A percentile compares a stretch with the other conserved stretches of the same genome.
Evolutionary conservation across 345 rosid species (phyloP).

Genomic region (Turritis glabra): DNA sequence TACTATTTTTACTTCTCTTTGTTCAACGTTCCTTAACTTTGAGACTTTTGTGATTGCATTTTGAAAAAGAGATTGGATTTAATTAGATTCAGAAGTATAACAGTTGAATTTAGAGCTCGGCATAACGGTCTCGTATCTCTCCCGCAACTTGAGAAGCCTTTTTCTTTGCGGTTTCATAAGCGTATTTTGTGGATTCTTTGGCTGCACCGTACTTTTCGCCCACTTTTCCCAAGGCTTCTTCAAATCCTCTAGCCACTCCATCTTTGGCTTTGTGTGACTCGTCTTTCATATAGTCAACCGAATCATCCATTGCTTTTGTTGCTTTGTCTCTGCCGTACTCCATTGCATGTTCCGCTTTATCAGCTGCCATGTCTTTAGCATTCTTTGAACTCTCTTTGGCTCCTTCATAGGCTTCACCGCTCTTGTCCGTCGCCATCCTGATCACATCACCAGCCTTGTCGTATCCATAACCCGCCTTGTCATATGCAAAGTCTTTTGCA

Average conservation of each 20-base stretch:
- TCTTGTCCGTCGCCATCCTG: constrained; percentile 22
- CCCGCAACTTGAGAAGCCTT: constrained; percentile 48
- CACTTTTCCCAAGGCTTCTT: constrained; percentile 33
- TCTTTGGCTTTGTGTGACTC: constrained; percentile 22
- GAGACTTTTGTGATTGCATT: constrained; percentile 1
- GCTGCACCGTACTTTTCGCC: background rate
- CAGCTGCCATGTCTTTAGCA: constrained; percentile 34
- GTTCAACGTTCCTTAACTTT: background rate
- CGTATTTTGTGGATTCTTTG: constrained; percentile 30
- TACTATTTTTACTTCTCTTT: constrained; percentile 3
- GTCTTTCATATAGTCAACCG: constrained; percentile 34
- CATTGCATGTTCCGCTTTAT: constrained; percentile 25
- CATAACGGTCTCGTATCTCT: constrained; percentile 45
- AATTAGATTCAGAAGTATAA: background rate
- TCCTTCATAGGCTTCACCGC: constrained; percentile 30
- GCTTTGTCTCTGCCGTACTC: constrained; percentile 38
- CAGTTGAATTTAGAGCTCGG: constrained; percentile 14
- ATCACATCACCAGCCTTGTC: constrained; percentile 23
- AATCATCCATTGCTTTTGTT: constrained; percentile 28
- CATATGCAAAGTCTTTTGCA: constrained; percentile 8
- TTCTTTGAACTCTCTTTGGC: constrained; percentile 24
- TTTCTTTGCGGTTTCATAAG: constrained; percentile 56
- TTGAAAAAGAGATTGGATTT: background rate
- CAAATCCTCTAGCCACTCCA: constrained; percentile 18
- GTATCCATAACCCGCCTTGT: background rate